Evolutionary conservation across 768 basidiomycete genomes (phyloP).

Genomic region (Suillus discolor): DNA sequence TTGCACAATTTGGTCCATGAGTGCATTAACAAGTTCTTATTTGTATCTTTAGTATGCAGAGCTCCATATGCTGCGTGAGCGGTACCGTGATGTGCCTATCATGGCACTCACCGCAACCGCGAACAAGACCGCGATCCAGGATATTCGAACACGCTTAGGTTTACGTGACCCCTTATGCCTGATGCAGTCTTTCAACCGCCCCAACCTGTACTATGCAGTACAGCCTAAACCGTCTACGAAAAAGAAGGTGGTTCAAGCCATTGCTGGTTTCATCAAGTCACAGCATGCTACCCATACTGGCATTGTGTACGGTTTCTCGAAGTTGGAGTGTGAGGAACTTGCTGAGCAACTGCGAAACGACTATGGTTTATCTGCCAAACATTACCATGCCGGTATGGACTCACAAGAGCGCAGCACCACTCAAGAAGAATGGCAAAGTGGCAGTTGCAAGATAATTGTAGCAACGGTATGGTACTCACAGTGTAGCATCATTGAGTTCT

Average conservation of each 20-base stretch:
- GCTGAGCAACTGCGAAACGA: constrained; percentile 66
- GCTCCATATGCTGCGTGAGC: constrained; percentile 66
- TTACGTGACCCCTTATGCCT: constrained; percentile 61
- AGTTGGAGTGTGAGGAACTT: constrained; percentile 77
- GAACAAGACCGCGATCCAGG: constrained; percentile 71
- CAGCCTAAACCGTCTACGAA: constrained; percentile 47
- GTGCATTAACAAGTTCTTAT: neutral
- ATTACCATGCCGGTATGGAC: constrained; percentile 86
- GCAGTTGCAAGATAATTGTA: constrained; percentile 78
- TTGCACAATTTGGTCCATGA: neutral
- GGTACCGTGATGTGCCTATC: constrained; percentile 82
- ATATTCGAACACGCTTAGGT: constrained; percentile 74
- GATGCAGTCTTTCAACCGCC: constrained; percentile 88
- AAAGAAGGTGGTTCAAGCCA: constrained; percentile 53
- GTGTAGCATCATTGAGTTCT: constrained; percentile 1
- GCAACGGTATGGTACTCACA: constrained; percentile 70
- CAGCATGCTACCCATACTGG: constrained; percentile 66
- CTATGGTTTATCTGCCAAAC: constrained; percentile 60
- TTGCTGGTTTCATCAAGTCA: constrained; percentile 66
- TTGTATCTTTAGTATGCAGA: constrained; percentile 57
- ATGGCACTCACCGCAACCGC: constrained; percentile 98
- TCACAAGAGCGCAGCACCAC: constrained; percentile 60
- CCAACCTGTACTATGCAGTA: constrained; percentile 84
- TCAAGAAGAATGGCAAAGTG: constrained; percentile 75
- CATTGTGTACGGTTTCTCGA: constrained; percentile 81